Base-by-base conservation (phyloP, 2,329 filamentous ascomycete species). In the Neurospora sp. region DNA sequence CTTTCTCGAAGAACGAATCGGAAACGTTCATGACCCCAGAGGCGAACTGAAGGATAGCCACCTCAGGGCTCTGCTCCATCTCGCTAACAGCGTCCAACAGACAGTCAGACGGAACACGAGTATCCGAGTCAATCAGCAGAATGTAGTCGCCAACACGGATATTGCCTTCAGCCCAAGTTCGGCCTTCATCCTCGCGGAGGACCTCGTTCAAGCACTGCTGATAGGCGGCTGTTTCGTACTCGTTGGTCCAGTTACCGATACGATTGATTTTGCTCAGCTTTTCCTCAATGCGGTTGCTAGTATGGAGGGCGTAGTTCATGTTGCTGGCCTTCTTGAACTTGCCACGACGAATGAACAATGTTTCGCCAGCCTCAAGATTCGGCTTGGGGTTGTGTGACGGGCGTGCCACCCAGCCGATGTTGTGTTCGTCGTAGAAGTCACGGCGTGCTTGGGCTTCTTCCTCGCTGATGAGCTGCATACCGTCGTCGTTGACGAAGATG, bases 1-100 rank as follows among this genome's bases (percentile, higher is more conserved):
- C 89, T 74, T 90, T 90, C 79, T 94, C 91, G 74, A 93, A 93
- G 79, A 88, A 91, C 68, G 86, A 89, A 75, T 87, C 82, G 1
- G 89, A 87, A 10, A 93, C 89, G 74, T 93, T 89, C 90, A 93
- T 93, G 71, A 93, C 90, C 36, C 90, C 90, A 6, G 90, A 91
- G 0, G 86, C 86, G 79, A 90, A 91, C 77, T 93, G 90, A 70
- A 92, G 83, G 74, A 93, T 91, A 19, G 86, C 90, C 0, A 91
- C 89, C 74, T 92, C 87, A 0, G 89, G 90, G 15, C 85, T 89
- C 73, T 87, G 83, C 73, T 90, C 87, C 89, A 93, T 91, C 78
- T 92, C 90, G 17, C 85, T 86, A 19, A 88, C 89, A n/a, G 87
- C 89, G 73, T 91, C 88, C 9, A 92, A 81, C 13, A 92, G 82